A percentile compares a stretch with the other conserved stretches of the same genome.
These are phyloP conservation scores for Ophiostoma himal-ulmi DNA, from an alignment of 2,329 filamentous ascomycete species.

Conservation along the genomic window DNA sequence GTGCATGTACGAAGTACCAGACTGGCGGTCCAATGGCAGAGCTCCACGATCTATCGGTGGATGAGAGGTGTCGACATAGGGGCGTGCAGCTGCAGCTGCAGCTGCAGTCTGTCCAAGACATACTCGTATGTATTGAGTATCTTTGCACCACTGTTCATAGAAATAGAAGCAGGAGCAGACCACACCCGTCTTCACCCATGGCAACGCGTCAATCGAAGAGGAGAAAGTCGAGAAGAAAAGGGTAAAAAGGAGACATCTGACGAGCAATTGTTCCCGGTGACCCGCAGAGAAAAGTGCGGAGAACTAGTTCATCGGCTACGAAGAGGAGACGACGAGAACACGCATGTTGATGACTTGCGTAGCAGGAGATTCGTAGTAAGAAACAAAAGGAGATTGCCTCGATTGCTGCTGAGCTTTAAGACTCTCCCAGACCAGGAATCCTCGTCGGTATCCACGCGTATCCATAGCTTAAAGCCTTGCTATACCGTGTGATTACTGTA, in stretches of 20 bases:
- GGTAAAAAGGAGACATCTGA: background rate
- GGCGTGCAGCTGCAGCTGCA: constrained; percentile 13
- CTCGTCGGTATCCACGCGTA: background rate
- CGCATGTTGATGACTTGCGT: background rate
- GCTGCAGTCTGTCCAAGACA: background rate
- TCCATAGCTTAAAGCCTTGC: background rate
- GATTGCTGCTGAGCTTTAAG: background rate
- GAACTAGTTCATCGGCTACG: background rate
- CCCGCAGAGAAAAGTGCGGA: constrained; percentile 3
- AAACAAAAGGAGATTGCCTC: background rate
- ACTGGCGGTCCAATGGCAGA: constrained; percentile 21
- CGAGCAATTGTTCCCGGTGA: background rate
- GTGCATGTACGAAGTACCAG: constrained; percentile 8
- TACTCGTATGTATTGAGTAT: background rate
- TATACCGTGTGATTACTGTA: background rate
- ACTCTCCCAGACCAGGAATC: background rate
- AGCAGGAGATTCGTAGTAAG: background rate
- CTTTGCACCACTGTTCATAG: background rate
- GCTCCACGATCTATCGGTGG: constrained; percentile 22
- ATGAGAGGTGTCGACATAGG: constrained; percentile 4
- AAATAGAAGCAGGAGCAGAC: background rate
- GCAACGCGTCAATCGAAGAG: constrained; percentile 10
- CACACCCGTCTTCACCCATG: constrained; percentile 4
- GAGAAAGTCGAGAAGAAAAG: background rate
- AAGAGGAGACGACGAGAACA: constrained; percentile 6